Base-by-base conservation (phyloP, 352 stramenopile genomes). In the Globisporangium middletonii region DNA sequence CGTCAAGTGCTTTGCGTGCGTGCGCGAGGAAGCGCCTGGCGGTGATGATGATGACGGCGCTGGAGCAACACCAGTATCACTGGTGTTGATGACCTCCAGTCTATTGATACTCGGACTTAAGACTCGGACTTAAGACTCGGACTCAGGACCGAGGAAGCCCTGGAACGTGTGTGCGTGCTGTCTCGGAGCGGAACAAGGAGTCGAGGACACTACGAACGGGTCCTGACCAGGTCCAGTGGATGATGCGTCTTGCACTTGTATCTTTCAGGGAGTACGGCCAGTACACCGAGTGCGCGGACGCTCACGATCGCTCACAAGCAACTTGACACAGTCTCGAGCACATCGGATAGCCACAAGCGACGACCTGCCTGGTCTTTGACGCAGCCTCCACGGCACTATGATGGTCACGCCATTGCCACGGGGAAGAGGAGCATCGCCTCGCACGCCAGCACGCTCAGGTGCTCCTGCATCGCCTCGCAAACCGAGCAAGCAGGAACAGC, bases 361-460 rank as follows among this genome's bases (percentile, higher is more conserved):
- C 42, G 35, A 41, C 9, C 15, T 11, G 41, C 4, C 18, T 8
- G 15, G 6, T 45, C 41, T 15, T 26, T n/a, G 8, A 9, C 43
- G 41, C 15, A 6, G 7, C 4, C n/a, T 27, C 8, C 23, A 37
- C n/a, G 30, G 7, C 52, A 41, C 59, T 18, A 44, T 59, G 52
- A 72, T 71, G 58, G 47, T 71, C 26, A 72, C 59, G 58, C 59
- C 58, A 37, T 55, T 75, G 49, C 60, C 60, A n/a, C 23, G 23
- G 23, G 16, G 19, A 16, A 19, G n/a, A 23, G 11, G 12, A 9
- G 11, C 47, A 13, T 47, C 19, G 12, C 0, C n/a, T 43, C 16
- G 43, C 18, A 11, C 43, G 8, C n/a, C 18, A 12, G 7, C 18
- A 3, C 43, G 43, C 9, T 15, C 16, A 27, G 43, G 16, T 3